Evolutionary conservation across 2,329 filamentous ascomycete species (phyloP).

Genomic region (Alternaria burnsii): DNA sequence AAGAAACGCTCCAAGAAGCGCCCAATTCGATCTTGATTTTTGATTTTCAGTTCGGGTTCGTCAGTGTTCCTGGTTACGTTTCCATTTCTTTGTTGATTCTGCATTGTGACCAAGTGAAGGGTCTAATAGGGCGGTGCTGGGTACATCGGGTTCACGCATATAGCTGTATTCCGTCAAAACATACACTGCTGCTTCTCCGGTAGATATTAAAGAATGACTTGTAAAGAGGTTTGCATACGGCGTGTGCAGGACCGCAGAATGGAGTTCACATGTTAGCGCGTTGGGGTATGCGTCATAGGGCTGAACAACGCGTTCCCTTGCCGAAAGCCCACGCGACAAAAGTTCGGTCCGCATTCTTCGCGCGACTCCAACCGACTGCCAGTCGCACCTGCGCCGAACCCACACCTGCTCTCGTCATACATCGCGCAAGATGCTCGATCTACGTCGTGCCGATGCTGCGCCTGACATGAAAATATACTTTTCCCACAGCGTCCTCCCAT

Average conservation of each 20-base stretch:
- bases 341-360: conserved; percentile 6
- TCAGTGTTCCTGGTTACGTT: neutral
- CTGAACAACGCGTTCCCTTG: conserved; percentile 11
- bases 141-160: neutral
- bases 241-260: neutral
- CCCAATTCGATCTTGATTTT: neutral
- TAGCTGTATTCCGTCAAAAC: neutral
- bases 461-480: conserved; percentile 73
- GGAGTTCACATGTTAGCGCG: conserved; percentile 12
- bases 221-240: neutral
- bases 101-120: neutral
- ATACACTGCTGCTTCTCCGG: neutral
- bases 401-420: neutral
- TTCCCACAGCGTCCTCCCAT: conserved; percentile 71
- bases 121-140: neutral
- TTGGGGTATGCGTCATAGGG: conserved; percentile 3
- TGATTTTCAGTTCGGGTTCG: neutral
- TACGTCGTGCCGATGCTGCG: conserved; percentile 42
- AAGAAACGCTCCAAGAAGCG: conserved; percentile 3
- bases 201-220: neutral
- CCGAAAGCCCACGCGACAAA: conserved; percentile 12
- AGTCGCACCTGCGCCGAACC: neutral
- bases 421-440: conserved; percentile 42
- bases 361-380: neutral
- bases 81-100: neutral